These are phyloP conservation scores for Annulohypoxylon truncatum DNA, from an alignment of 2,329 filamentous ascomycete genomes.

Conservation along the genomic window DNA sequence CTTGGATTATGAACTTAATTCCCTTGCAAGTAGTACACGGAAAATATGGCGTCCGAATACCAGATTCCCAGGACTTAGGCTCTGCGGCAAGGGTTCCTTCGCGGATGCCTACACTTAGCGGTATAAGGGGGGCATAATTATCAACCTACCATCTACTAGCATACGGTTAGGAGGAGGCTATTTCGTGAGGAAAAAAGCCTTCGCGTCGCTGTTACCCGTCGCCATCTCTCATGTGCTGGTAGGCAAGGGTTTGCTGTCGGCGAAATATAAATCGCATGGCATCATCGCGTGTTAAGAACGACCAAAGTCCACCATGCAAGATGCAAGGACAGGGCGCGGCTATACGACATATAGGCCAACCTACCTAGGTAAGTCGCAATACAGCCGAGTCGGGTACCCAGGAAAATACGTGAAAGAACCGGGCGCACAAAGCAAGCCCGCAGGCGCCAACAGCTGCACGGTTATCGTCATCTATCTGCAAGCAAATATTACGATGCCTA, in stretches of 20 bases:
- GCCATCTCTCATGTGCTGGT: constrained; percentile 26
- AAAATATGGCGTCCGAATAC: constrained; percentile 18
- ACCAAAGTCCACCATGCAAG: constrained; percentile 24
- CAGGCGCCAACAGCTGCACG: constrained; percentile 40
- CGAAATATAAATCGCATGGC: constrained; percentile 45
- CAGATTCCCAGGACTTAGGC: constrained; percentile 16
- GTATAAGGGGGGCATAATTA: constrained; percentile 3
- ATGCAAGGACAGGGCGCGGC: constrained; percentile 37
- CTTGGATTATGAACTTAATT: constrained; percentile 19
- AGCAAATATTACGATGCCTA: constrained; percentile 24
- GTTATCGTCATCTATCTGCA: constrained; percentile 42
- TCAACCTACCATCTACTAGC: constrained; percentile 12
- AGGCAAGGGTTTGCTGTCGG: constrained; percentile 40
- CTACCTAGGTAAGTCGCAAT: constrained; percentile 37
- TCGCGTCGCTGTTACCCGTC: constrained; percentile 17
- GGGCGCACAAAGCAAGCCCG: constrained; percentile 31
- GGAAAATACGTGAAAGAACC: constrained; percentile 38
- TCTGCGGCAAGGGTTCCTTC: constrained; percentile 12
- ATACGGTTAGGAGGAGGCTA: constrained; percentile 14
- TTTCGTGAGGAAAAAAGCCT: constrained; percentile 10
- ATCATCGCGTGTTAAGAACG: constrained; percentile 39
- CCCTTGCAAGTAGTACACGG: constrained; percentile 23
- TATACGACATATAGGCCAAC: constrained; percentile 38
- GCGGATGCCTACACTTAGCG: constrained; percentile 5
- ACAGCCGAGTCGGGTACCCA: constrained; percentile 46